A percentile compares a stretch with the other conserved stretches of the same genome.
Evolutionary conservation across 2,329 filamentous ascomycete species (phyloP).

Genomic region (Pleurostoma richardsiae): DNA sequence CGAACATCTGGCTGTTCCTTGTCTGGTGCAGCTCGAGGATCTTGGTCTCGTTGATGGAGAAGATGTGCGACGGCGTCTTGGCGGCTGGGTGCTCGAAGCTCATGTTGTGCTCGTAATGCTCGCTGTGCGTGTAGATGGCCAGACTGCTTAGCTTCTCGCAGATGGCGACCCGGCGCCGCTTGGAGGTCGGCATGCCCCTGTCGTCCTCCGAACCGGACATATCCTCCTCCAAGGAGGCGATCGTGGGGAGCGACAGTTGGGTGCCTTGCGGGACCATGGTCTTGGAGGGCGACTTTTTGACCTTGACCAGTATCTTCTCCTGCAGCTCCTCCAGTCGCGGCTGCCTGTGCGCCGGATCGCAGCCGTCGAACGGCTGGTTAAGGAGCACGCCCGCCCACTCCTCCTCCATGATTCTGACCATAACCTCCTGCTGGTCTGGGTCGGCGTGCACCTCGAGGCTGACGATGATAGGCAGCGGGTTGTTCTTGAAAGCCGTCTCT

Average conservation of each 20-base stretch:
- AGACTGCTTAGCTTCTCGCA: slow-evolving; percentile 67
- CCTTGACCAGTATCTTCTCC: slow-evolving; percentile 79
- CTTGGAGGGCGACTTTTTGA: slow-evolving; percentile 53
- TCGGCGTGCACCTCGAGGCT: slow-evolving; percentile 89
- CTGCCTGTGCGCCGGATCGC: slow-evolving; percentile 49
- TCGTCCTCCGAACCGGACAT: slow-evolving; percentile 41
- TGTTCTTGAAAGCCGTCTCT: slow-evolving; percentile 71
- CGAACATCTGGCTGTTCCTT: slow-evolving; percentile 69
- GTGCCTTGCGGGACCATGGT: slow-evolving; percentile 17
- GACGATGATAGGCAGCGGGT: slow-evolving; percentile 78
- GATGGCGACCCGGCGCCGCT: slow-evolving; percentile 54
- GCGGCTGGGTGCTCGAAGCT: slow-evolving; percentile 61
- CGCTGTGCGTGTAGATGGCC: slow-evolving; percentile 82
- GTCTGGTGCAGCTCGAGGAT: slow-evolving; percentile 58
- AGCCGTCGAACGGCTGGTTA: slow-evolving; percentile 46
- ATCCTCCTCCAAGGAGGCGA: slow-evolving; percentile 29
- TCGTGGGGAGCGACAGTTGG: slow-evolving; percentile 24
- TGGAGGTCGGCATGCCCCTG: slow-evolving; percentile 26
- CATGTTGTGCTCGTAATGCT: slow-evolving; percentile 78
- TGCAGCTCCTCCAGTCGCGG: slow-evolving; percentile 67
- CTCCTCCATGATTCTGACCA: slow-evolving; percentile 91
- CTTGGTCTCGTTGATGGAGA: slow-evolving; percentile 80
- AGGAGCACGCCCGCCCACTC: slow-evolving; percentile 76
- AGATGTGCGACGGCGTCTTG: slow-evolving; percentile 64
- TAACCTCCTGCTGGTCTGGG: slow-evolving; percentile 77